These are phyloP conservation scores for Boletus rubroflammeus DNA, from an alignment of 768 basidiomycete genomes.

Conservation along the genomic window DNA sequence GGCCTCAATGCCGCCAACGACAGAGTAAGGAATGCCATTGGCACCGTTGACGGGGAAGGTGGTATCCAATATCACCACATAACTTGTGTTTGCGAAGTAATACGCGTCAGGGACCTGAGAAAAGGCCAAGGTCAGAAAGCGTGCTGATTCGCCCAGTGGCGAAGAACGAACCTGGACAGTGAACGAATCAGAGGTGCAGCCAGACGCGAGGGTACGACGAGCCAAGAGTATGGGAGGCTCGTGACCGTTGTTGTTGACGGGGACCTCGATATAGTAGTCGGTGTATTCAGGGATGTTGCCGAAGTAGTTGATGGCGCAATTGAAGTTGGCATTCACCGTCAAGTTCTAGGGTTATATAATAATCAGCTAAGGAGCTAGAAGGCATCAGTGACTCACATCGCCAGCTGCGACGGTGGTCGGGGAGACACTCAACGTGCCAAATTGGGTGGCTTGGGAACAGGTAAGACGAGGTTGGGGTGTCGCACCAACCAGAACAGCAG, in stretches of 20 bases:
- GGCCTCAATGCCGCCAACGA: conserved; percentile 19
- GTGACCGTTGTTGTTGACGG: conserved; percentile 28
- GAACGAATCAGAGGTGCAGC: conserved; percentile 11
- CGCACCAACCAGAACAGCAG: conserved; percentile 14
- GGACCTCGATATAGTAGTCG: conserved; percentile 35
- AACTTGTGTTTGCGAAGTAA: conserved; percentile 20
- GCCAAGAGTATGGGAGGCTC: conserved; percentile 30
- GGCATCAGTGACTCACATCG: conserved; percentile 18
- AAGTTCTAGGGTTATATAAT: conserved; percentile 11
- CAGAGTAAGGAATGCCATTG: conserved; percentile 19
- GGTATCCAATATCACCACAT: conserved; percentile 23
- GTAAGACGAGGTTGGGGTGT: conserved; percentile 19
- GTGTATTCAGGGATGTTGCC: conserved; percentile 22
- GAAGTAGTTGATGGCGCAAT: conserved; percentile 22
- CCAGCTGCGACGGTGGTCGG: conserved; percentile 24
- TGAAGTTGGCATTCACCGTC: conserved; percentile 22
- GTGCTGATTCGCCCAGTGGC: too few species aligned
- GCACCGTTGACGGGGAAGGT: conserved; percentile 22
- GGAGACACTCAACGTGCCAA: conserved; percentile 16
- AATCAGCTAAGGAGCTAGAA: not conserved
- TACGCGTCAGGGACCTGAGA: conserved; percentile 23
- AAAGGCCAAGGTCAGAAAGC: conserved; percentile 1
- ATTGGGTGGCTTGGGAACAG: conserved; percentile 23
- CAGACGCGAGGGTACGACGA: conserved; percentile 15
- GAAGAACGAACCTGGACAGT: conserved; percentile 14